These are phyloP conservation scores for Coniochaeta hoffmannii DNA, from an alignment of 2,329 filamentous ascomycete species.

Conservation along the genomic window DNA sequence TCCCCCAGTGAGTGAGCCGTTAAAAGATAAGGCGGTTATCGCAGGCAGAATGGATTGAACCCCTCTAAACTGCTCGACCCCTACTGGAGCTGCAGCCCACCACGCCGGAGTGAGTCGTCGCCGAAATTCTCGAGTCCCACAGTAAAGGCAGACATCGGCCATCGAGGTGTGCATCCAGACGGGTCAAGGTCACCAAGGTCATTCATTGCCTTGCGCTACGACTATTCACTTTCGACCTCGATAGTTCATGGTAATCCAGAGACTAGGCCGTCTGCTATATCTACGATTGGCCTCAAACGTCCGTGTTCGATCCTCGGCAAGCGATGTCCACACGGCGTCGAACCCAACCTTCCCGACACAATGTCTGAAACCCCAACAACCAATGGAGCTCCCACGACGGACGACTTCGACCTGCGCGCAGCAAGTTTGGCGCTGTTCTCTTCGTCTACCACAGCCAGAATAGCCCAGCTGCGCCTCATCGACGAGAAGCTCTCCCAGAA, in stretches of 20 bases:
- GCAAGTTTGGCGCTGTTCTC: constrained; percentile 47
- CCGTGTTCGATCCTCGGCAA: background rate
- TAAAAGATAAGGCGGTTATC: no score
- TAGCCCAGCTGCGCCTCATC: constrained; percentile 45
- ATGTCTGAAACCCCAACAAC: constrained; percentile 41
- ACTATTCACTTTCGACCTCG: background rate
- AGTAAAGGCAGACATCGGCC: background rate
- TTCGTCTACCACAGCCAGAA: constrained; percentile 53
- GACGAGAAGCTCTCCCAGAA: constrained; percentile 49
- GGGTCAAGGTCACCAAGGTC: background rate
- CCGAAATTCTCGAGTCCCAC: background rate
- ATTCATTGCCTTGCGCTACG: background rate
- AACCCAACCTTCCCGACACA: constrained; percentile 25
- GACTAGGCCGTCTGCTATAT: background rate
- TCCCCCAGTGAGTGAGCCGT: background rate
- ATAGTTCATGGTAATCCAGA: background rate
- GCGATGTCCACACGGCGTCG: constrained; percentile 25
- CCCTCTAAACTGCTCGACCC: background rate
- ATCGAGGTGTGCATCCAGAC: background rate
- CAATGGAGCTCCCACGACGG: constrained; percentile 28
- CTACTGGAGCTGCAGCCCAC: background rate
- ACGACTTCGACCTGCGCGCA: constrained; percentile 40
- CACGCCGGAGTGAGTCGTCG: background rate
- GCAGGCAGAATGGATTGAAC: no score
- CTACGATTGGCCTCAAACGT: background rate